These are phyloP conservation scores for Rhodosporidiobolus odoratus DNA, from an alignment of 768 basidiomycete species.

Conservation along the genomic window DNA sequence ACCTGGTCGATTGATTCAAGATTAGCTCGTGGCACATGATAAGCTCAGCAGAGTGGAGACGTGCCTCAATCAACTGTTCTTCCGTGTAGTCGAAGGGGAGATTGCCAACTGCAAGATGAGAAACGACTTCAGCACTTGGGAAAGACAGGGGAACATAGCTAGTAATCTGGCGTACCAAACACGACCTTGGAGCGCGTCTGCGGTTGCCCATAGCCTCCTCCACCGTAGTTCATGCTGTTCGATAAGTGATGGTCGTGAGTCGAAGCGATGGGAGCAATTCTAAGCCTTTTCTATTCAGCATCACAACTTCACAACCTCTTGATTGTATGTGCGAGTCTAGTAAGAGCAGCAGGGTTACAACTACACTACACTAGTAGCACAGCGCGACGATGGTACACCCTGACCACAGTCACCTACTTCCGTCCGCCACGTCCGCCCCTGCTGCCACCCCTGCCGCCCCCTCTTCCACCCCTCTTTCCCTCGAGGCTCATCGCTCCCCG, in stretches of 20 bases:
- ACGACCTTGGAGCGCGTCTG: slow-evolving; percentile 37
- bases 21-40: not conserved
- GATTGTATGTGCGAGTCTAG: too few relatives aligned
- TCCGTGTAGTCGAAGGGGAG: slow-evolving; percentile 39
- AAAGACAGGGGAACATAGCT: not conserved
- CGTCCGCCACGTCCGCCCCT: not conserved
- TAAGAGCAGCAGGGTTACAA: not conserved
- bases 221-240: slow-evolving; percentile 24
- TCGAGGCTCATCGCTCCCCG: slow-evolving; percentile 25
- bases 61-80: slow-evolving; percentile 38
- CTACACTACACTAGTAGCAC: not conserved
- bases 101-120: slow-evolving; percentile 31
- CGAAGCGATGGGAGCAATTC: not conserved
- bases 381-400: too few relatives aligned
- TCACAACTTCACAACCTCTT: too few relatives aligned
- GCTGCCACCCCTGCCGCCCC: slow-evolving; percentile 14
- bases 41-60: not conserved
- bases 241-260: not conserved
- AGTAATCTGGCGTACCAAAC: slow-evolving; percentile 34
- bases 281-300: not conserved
- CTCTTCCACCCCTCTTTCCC: slow-evolving; percentile 3
- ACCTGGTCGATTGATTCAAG: slow-evolving; percentile 19
- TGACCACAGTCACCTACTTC: not conserved
- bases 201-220: slow-evolving; percentile 18
- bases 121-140: too few relatives aligned